These are phyloP conservation scores for Flueggea neowawraea DNA, from an alignment of 441 rosid species.

Conservation along the genomic window DNA sequence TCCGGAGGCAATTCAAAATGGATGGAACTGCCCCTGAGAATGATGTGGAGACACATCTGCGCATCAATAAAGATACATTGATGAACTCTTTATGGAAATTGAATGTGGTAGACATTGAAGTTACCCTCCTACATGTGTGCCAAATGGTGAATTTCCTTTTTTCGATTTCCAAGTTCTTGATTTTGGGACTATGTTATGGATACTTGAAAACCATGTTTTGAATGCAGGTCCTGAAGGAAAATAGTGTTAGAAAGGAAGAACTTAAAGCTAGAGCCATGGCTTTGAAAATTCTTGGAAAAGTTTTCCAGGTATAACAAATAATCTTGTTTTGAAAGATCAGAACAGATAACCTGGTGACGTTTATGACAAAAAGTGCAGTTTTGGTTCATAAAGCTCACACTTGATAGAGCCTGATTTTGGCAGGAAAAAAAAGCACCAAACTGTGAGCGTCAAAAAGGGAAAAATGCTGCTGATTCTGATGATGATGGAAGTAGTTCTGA, in stretches of 20 bases:
- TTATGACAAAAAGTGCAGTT: too few species aligned
- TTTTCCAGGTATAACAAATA: conserved; percentile 59
- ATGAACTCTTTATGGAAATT: conserved; percentile 85
- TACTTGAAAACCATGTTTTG: neutral
- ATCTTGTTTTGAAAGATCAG: too few species aligned
- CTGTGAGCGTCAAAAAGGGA: conserved; percentile 51
- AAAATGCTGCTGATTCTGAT: conserved; percentile 35
- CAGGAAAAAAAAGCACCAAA: conserved; percentile 52
- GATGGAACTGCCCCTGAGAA: conserved; percentile 55
- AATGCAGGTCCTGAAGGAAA: conserved; percentile 65
- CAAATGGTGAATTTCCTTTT: conserved; percentile 54
- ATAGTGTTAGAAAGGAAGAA: conserved; percentile 59
- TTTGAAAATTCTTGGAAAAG: conserved; percentile 70
- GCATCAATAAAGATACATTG: conserved; percentile 63
- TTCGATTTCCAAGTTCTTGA: neutral
- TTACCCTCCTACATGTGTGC: conserved; percentile 78
- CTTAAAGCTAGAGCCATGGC: conserved; percentile 70
- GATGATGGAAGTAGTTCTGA: conserved; percentile 52
- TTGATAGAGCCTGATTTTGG: conserved; percentile 14
- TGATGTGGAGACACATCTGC: conserved; percentile 73
- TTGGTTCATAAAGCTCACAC: neutral
- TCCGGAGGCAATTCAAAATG: conserved; percentile 51
- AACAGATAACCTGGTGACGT: too few species aligned
- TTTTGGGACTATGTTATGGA: neutral
- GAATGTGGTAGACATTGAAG: conserved; percentile 83